Base-by-base conservation (phyloP, 1,284 basidiomycete species). In the Polyporus tsugae region DNA sequence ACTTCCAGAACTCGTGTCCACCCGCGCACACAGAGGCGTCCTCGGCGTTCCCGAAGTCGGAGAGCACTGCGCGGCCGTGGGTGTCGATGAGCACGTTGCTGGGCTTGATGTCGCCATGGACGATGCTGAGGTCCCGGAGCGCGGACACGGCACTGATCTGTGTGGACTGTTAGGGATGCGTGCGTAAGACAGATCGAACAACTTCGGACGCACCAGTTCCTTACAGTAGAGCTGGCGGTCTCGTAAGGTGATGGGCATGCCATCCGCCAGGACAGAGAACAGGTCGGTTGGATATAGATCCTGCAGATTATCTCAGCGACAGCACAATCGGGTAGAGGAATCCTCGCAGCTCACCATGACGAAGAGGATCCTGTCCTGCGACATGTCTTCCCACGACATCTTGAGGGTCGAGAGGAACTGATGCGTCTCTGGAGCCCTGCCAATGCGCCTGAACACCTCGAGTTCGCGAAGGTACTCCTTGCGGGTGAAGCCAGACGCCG, bases 21-120 rank as follows among this genome's bases (percentile, higher is more conserved):
- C 83, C 63, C 19, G 13, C 19, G 29, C 63, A 46, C 0, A 22
- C 10, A 7, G 29, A 33, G 52, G 88, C 90, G 10, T 57, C 63
- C n/a, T 42, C 62, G 11, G 73, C 60, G 17, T 66, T 67, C 17
- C 73, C 74, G 42, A 77, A 73, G 67, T 77, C 77, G 6, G 70
- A 65, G 44, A 78, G 61, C 1, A 70, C 69, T 44, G 74, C 52
- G 22, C 71, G 74, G 10, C 77, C 76, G 46, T 52, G 36, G 0
- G 49, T 15, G 25, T 65, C 68, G 60, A 78, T 33, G 36, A 78
- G 70, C 49, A 78, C 62, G 60, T 77, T 78, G 2, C 69, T 65
- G 13, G 74, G 75, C 63, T 76, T 78, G 70, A 79, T 71, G 63
- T 78, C 76, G 11, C 73, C 66, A 63, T 78, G 77, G 2, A 75